These are phyloP conservation scores for Craspedostauros australis DNA, from an alignment of 108 stramenopile species.

Conservation along the genomic window DNA sequence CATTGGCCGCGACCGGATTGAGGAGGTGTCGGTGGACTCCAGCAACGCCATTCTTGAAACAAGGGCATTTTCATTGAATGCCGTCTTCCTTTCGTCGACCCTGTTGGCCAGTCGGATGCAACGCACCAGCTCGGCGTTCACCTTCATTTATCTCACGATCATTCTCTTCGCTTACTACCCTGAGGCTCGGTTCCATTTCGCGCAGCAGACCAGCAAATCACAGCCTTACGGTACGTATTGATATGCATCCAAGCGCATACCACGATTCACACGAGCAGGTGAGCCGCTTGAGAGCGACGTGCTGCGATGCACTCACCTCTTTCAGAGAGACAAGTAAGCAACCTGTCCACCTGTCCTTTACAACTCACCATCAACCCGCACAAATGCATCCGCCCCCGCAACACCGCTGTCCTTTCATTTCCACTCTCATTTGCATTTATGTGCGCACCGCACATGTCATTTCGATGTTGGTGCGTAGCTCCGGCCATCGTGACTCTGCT, in stretches of 20 bases:
- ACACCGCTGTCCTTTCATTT: too few relatives aligned
- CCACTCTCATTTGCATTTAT: too few relatives aligned
- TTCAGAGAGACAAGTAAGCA: constrained; percentile 5
- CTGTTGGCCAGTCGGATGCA: constrained; percentile 57
- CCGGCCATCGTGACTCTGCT: constrained; percentile 6
- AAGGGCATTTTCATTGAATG: constrained; percentile 69
- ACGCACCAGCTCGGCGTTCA: constrained; percentile 34
- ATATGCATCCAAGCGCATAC: background rate
- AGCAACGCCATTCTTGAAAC: constrained; percentile 48
- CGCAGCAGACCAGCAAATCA: background rate
- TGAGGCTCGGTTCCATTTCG: constrained; percentile 42
- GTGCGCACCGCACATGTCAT: too few relatives aligned
- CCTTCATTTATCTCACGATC: constrained; percentile 47
- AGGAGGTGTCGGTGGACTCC: background rate
- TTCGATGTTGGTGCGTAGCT: too few relatives aligned
- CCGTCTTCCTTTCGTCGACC: constrained; percentile 64
- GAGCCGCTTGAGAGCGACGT: constrained; percentile 16
- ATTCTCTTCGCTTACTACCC: constrained; percentile 73
- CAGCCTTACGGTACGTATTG: background rate
- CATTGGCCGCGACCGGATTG: constrained; percentile 49
- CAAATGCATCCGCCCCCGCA: too few relatives aligned
- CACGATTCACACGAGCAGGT: constrained; percentile 6
- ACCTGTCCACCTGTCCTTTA: background rate
- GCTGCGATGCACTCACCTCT: constrained; percentile 10
- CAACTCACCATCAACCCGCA: background rate